Conservation (phyloP, 2,329 filamentous ascomycete species). For the Penicillium sp. region DNA sequence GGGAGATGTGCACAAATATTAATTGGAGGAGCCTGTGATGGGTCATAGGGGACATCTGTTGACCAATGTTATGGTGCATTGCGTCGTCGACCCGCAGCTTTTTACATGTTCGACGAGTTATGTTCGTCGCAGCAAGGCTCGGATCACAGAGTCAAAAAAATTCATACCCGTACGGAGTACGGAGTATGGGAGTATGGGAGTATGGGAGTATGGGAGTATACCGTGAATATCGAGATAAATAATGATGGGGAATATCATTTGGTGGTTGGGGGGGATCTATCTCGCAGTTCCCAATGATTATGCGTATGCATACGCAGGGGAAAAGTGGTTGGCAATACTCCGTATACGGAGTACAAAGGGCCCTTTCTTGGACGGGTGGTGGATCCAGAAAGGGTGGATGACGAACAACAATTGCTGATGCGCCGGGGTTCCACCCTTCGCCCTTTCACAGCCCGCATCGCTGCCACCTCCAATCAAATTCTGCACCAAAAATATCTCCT, state of each 20-base stretch:
- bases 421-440: conserved; percentile 13
- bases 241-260: neutral
- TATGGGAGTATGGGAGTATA: neutral
- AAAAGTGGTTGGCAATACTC: neutral
- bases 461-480: conserved; percentile 24
- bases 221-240: neutral
- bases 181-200: neutral
- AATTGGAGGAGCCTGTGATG: conserved; percentile 14
- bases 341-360: too few species aligned
- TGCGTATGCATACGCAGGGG: conserved; percentile 5
- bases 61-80: conserved; percentile 19
- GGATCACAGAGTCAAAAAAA: conserved; percentile 8
- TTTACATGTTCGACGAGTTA: conserved; percentile 21
- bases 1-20: conserved; percentile 9
- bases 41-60: conserved; percentile 8
- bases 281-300: neutral
- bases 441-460: conserved; percentile 15
- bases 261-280: neutral
- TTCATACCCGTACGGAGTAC: neutral
- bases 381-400: conserved; percentile 16
- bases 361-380: conserved; percentile 10
- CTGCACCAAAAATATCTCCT: conserved; percentile 28
- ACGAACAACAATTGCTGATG: conserved; percentile 20
- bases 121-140: conserved; percentile 9
- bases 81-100: conserved; percentile 20